Evolutionary conservation across 1,284 basidiomycete species (phyloP).

Genomic region (Phlebopus sp.): DNA sequence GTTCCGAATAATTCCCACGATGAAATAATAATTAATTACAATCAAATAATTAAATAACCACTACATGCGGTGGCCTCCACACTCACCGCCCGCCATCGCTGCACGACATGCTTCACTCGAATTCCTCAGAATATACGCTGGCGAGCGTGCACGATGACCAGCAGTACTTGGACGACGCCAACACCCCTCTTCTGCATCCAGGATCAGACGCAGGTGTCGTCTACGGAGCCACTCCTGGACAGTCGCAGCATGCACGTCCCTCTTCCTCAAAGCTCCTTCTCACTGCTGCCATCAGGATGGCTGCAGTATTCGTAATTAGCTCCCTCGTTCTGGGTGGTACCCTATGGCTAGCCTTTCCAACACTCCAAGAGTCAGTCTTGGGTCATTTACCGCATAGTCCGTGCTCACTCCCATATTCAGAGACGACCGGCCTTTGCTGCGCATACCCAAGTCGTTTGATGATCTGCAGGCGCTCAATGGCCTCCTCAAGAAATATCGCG

Average conservation of each 20-base stretch:
- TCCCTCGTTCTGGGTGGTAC: constrained; percentile 68
- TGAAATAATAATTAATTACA: not conserved
- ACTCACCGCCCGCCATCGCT: constrained; percentile 7
- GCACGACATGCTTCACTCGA: constrained; percentile 27
- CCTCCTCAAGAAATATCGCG: constrained; percentile 85
- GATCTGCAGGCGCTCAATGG: constrained; percentile 79
- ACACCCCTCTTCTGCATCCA: constrained; percentile 33
- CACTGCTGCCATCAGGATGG: constrained; percentile 81
- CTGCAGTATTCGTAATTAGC: constrained; percentile 70
- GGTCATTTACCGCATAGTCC: not conserved
- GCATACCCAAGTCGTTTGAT: constrained; percentile 80
- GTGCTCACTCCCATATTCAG: constrained; percentile 37
- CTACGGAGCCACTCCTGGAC: constrained; percentile 54
- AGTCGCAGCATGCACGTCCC: constrained; percentile 35
- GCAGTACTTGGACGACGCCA: constrained; percentile 28
- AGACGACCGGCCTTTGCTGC: constrained; percentile 68
- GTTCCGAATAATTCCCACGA: constrained; percentile 16
- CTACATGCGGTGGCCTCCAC: constrained; percentile 1
- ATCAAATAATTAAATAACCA: constrained; percentile 2
- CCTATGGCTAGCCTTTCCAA: constrained; percentile 77
- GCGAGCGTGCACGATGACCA: constrained; percentile 44
- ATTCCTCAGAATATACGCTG: constrained; percentile 64
- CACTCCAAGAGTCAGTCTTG: constrained; percentile 67
- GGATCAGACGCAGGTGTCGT: constrained; percentile 35
- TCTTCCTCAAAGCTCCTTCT: constrained; percentile 60